Evolutionary conservation across 345 rosid species (phyloP), one percentile per base, ranked within the genome.

Genomic region (Salix viminalis): DNA sequence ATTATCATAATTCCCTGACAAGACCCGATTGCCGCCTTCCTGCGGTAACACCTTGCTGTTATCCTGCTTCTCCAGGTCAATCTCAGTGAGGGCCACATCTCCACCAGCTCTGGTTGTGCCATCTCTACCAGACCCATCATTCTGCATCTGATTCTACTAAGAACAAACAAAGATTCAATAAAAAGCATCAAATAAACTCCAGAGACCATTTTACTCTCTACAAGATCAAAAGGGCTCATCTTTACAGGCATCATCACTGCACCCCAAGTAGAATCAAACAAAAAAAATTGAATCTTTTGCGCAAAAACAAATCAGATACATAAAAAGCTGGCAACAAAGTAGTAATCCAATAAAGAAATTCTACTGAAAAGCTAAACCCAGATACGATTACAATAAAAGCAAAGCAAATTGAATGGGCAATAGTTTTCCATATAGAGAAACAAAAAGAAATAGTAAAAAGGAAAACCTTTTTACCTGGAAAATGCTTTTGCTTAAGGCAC

Each of bases 41-140:
- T 28, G 77, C 16, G 39, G 39, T 56, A 65, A 30, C 58, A 50
- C 72, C 23, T 58, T 46, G 64, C 36, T 75, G 62, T 78, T 87
- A 42, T 79, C 84, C 81, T 87, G 92, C 80, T 84, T 85, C 82
- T 87, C 97, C 24, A 84, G 82, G 83, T 90, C 89, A 60, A 73
- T 70, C 64, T 56, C 76, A 56, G 69, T 4, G 18, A 46, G 73
- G 61, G 70, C 37, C 19, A 77, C 65, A 77, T 61, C 56, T 48
- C 32, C 77, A 72, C 69, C 82, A 73, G n/a, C 65, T 48, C 70
- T 41, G 73, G 69, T 44, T 71, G 34, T 76, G 75, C 76, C 65
- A 65, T 28, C 79, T 52, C 69, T 78, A 76, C 65, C 80, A 7
- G 81, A 80, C 14, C 66, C 76, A 73, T 75, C 86, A 83, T 84